A percentile compares a stretch with the other conserved stretches of the same genome.
phyloP scores from a whole-genome alignment of 2,329 filamentous ascomycete genomes.

The Falciphora oryzae region DNA sequence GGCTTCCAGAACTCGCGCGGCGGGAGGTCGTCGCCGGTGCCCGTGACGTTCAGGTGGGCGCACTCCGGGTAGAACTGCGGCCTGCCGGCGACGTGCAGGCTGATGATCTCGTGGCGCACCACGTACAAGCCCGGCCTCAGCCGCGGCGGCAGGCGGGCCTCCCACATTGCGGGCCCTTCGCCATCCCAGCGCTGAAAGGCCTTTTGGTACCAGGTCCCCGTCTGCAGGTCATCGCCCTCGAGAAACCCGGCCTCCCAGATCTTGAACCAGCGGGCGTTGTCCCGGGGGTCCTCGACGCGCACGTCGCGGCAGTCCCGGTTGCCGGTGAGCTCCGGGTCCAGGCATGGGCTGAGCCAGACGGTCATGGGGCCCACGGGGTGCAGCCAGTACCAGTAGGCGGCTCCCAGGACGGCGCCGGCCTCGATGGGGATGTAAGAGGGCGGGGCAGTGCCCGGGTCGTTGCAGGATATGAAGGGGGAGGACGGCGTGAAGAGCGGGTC shows the following conservation, averaged over 20 bases:
- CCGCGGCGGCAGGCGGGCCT: constrained; percentile 36
- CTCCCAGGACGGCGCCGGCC: constrained; percentile 31
- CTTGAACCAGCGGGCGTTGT: constrained; percentile 27
- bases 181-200: constrained; percentile 34
- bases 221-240: constrained; percentile 24
- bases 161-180: constrained; percentile 32
- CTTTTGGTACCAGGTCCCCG: constrained; percentile 34
- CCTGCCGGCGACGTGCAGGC: constrained; percentile 41
- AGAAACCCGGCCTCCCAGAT: constrained; percentile 35
- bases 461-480: constrained; percentile 30
- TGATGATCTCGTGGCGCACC: constrained; percentile 46
- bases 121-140: constrained; percentile 43
- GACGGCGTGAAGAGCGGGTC: constrained; percentile 31
- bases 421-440: constrained; percentile 30
- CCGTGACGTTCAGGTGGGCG: constrained; percentile 30
- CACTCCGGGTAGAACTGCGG: constrained; percentile 39
- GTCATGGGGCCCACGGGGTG: constrained; percentile 35
- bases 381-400: constrained; percentile 36
- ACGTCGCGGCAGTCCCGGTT: constrained; percentile 17
- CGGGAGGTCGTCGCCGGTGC: constrained; percentile 23
- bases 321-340: constrained; percentile 21
- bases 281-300: constrained; percentile 16
- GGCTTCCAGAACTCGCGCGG: constrained; percentile 23
- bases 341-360: constrained; percentile 30
- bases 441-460: constrained; percentile 28